Evolutionary conservation across 1,284 basidiomycete genomes (phyloP), one percentile per base, ranked within the genome.

Genomic region (Malassezia pachydermatis): DNA sequence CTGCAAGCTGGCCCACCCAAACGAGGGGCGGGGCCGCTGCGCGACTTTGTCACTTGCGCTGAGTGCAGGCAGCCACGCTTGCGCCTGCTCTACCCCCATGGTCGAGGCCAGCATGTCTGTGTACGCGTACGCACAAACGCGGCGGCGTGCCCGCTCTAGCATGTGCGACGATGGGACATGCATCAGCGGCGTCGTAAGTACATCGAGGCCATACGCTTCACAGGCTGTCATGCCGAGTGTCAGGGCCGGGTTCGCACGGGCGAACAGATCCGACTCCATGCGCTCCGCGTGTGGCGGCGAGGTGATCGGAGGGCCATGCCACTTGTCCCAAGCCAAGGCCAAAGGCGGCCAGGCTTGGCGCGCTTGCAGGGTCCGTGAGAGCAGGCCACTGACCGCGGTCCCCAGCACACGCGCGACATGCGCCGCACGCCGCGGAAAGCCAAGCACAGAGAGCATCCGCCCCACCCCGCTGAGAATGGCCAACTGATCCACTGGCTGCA

Each of bases 1-100:
- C 73, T 95, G 90, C 39, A 96, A 76, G 65, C 89, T 86, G 1
- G 86, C 83, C 92, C 90, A 98, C 1, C 90, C 89, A 67, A 83
- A 88, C 3, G 54, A 29, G 6, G 62, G 45, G 38, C 64, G 62
- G n/a, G 42, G 45, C 37, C 29, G 14, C 17, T 40, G 24, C 19
- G 49, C 32, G 5, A 33, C 35, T 6, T 22, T 42, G n/a, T 36
- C 42, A 14, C 37, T 41, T 16, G 27, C 30, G 14, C 33, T 41
- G 13, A 42, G 38, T 14, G 48, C 36, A 4, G 39, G 48, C 22
- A 53, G 50, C 24, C 37, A 40, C 25, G 30, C 11, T 11, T 19
- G 30, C 32, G 25, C 40, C 2, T 23, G 22, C 3, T 22, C 17
- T 25, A 22, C 41, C 24, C 27, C 24, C 13, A 37, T 20, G 9